These are phyloP conservation scores for Oropetium thomaeum DNA, from an alignment of 176 grass and related monocot species.

Conservation along the genomic window DNA sequence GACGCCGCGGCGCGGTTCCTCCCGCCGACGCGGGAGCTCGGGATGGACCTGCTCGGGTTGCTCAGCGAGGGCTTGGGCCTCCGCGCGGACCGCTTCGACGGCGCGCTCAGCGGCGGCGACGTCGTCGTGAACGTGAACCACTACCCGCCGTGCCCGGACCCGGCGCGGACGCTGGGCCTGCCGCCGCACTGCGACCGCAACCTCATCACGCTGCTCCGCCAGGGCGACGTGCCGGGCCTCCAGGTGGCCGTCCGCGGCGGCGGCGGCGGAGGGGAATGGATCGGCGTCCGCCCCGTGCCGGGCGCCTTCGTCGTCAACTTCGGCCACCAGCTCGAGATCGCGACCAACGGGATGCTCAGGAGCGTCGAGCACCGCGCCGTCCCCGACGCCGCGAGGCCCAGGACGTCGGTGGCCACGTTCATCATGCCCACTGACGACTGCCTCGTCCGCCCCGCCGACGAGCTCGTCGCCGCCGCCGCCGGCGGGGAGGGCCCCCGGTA, in stretches of 20 bases:
- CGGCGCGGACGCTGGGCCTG: constrained; percentile 59
- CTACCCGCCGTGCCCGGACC: constrained; percentile 49
- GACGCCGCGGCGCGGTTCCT: constrained; percentile 43
- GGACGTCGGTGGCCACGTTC: constrained; percentile 46
- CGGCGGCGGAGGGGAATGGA: neutral
- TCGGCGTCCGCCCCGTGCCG: neutral
- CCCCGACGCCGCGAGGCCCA: constrained; percentile 21
- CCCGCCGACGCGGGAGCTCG: constrained; percentile 31
- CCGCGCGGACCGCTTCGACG: constrained; percentile 50
- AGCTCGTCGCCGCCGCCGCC: constrained; percentile 16
- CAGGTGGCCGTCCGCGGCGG: constrained; percentile 48
- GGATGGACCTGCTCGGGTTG: constrained; percentile 58
- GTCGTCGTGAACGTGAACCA: constrained; percentile 52
- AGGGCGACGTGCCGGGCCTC: constrained; percentile 47
- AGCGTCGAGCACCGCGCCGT: constrained; percentile 57
- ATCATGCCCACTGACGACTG: constrained; percentile 45
- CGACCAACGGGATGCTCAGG: constrained; percentile 60
- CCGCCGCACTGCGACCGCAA: constrained; percentile 75
- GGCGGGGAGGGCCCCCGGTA: constrained; percentile 21
- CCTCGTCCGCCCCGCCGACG: constrained; percentile 30
- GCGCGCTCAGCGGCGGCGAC: constrained; percentile 46
- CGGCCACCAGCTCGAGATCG: constrained; percentile 29
- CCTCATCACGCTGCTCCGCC: constrained; percentile 61
- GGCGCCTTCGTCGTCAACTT: neutral
- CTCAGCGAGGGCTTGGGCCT: constrained; percentile 64